A percentile compares a stretch with the other conserved stretches of the same genome.
Evolutionary conservation across 176 grass and related monocot species (phyloP).

Genomic region (Avena insularis): DNA sequence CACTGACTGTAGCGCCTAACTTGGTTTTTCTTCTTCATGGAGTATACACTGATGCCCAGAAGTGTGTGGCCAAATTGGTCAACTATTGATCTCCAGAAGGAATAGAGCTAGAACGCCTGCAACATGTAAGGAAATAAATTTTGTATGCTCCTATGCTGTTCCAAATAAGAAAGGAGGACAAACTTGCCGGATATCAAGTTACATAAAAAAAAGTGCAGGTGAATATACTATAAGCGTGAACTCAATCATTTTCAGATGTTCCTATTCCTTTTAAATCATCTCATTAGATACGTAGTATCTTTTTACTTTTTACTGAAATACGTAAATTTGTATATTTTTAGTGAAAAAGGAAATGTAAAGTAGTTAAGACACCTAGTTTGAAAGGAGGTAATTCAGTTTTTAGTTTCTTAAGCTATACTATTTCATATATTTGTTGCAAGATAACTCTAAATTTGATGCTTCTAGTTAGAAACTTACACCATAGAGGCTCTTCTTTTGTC

Average conservation of each 20-base stretch:
- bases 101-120: conserved; percentile 14
- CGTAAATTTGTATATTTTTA: background rate
- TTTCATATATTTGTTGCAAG: background rate
- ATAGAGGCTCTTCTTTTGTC: conserved; percentile 24
- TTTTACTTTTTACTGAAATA: background rate
- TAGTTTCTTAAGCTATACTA: background rate
- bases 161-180: background rate
- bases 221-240: background rate
- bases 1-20: background rate
- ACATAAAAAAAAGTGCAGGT: background rate
- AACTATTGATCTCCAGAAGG: conserved; percentile 18
- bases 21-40: background rate
- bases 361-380: background rate
- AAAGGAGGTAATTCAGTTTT: background rate
- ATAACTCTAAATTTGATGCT: background rate
- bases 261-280: background rate
- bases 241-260: background rate
- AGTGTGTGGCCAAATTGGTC: background rate
- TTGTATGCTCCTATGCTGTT: background rate
- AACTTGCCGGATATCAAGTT: background rate
- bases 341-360: background rate
- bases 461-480: conserved; percentile 32
- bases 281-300: background rate
- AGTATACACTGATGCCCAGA: background rate
- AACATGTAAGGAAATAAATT: background rate